Evolutionary conservation across 805 yeast species (phyloP), one percentile per base, ranked within the genome.

Genomic region (Babjeviella inositovora): DNA sequence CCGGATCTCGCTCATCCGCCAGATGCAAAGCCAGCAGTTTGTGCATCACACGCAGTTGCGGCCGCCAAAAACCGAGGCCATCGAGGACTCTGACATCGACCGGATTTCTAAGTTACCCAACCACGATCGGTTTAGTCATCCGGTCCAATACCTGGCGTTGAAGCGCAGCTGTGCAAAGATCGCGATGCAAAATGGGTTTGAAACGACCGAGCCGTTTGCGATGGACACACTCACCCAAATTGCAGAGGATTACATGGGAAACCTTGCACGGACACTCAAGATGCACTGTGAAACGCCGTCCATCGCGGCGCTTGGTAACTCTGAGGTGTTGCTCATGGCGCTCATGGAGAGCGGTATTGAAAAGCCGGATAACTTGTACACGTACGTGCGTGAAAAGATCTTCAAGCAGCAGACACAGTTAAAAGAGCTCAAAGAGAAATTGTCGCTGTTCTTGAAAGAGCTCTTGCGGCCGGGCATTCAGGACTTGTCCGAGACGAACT

Each of bases 131-230:
- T 53, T 58, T 38, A 62, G 62, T 27, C 57, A 56, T n/a, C 67
- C 62, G 3, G 57, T 82, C 8, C 75, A 84, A 7, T 67, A 61
- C 35, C 56, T 69, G 2, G 68, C 79, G 0, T 48, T 90, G 51
- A 60, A 68, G 32, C 69, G 76, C 34, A 65, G 74, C 19, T 67
- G 80, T 0, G 65, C 85, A 11, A 81, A 82, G 30, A 51, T 90
- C 11, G 69, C 80, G 2, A 87, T 90, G 97, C 74, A 81, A 19
- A 71, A 75, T 20, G 98, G 98, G 0, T 90, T 80, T 51, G 97
- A 90, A 48, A 54, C 76, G 1, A 65, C 92, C 0, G 81, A 80
- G 33, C 68, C 75, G 8, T 53, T 59, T 22, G 95, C 96, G 5
- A 61, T 80, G 13, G 75, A 79, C 30, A 64, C 81, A 2, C 47